These are phyloP conservation scores for Elsinoe necatrix DNA, from an alignment of 2,329 filamentous ascomycete genomes.

Conservation along the genomic window DNA sequence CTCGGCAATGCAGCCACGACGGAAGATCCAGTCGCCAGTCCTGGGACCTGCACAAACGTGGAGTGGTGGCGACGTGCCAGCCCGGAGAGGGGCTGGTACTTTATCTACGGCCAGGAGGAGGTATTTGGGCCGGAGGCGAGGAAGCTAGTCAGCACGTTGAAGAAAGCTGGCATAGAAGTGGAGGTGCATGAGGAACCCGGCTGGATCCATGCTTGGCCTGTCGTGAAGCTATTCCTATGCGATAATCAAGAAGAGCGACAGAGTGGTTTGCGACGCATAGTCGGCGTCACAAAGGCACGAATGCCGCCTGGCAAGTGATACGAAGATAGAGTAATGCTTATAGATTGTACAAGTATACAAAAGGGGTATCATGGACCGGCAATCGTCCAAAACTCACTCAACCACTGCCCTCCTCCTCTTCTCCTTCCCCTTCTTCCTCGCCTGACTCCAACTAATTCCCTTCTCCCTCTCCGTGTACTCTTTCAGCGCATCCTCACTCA, in stretches of 20 bases:
- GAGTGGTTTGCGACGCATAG: conserved; percentile 40
- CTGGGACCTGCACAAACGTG: conserved; percentile 59
- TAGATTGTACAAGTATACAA: not conserved
- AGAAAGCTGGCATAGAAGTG: conserved; percentile 46
- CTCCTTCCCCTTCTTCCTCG: conserved; percentile 58
- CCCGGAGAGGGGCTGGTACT: conserved; percentile 58
- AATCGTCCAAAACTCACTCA: not conserved
- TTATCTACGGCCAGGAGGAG: conserved; percentile 69
- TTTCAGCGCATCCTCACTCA: conserved; percentile 51
- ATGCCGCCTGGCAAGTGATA: conserved; percentile 15
- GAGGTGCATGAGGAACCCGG: conserved; percentile 52
- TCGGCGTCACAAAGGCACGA: conserved; percentile 28
- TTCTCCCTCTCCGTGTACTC: conserved; percentile 44
- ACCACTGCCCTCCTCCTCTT: conserved; percentile 21
- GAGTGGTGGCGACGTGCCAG: conserved; percentile 59
- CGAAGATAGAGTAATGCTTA: not conserved
- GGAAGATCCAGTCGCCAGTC: conserved; percentile 55
- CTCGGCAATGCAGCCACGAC: conserved; percentile 44
- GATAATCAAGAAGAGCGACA: conserved; percentile 39
- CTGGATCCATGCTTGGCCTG: conserved; percentile 75
- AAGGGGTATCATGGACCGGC: not conserved
- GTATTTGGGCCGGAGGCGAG: conserved; percentile 65
- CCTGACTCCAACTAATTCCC: conserved; percentile 57
- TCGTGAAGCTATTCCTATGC: conserved; percentile 54
- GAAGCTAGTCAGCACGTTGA: conserved; percentile 49